phyloP scores from a whole-genome alignment of 2,329 filamentous ascomycete species.

The Pseudofabraea citricarpa region DNA sequence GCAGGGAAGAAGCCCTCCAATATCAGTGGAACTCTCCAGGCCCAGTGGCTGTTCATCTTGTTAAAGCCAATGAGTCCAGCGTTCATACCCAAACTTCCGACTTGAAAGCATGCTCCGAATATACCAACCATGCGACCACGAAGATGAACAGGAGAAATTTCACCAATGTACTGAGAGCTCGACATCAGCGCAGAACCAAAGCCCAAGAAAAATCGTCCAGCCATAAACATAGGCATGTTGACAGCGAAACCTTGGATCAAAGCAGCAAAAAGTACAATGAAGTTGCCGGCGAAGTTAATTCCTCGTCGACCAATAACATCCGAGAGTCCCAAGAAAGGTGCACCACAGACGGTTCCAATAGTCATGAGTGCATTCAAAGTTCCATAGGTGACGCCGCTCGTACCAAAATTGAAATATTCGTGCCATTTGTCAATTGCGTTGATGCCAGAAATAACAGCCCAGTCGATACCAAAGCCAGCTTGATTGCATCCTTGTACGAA shows the following conservation, averaged over 20 bases:
- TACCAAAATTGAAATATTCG: conserved; percentile 37
- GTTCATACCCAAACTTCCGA: conserved; percentile 34
- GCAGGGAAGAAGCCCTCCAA: conserved; percentile 32
- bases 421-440: conserved; percentile 39
- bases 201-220: conserved; percentile 19
- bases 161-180: conserved; percentile 39
- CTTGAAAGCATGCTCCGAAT: conserved; percentile 39
- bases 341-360: conserved; percentile 40
- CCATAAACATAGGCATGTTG: conserved; percentile 20
- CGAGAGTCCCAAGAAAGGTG: conserved; percentile 43
- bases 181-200: conserved; percentile 20
- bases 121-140: conserved; percentile 42
- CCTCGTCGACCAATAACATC: conserved; percentile 47
- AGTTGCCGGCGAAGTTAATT: conserved; percentile 41
- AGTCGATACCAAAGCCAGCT: conserved; percentile 43
- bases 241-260: conserved; percentile 20
- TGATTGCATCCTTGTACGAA: conserved; percentile 40
- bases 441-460: conserved; percentile 43
- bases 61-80: conserved; percentile 34
- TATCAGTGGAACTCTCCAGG: conserved; percentile 23
- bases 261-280: conserved; percentile 38
- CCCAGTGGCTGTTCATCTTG: conserved; percentile 13
- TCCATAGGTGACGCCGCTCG: conserved; percentile 28
- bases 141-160: conserved; percentile 41
- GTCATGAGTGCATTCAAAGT: conserved; percentile 43